These are phyloP conservation scores for Salvia miltiorrhiza DNA, from an alignment of 257 asterid genomes.

Conservation along the genomic window DNA sequence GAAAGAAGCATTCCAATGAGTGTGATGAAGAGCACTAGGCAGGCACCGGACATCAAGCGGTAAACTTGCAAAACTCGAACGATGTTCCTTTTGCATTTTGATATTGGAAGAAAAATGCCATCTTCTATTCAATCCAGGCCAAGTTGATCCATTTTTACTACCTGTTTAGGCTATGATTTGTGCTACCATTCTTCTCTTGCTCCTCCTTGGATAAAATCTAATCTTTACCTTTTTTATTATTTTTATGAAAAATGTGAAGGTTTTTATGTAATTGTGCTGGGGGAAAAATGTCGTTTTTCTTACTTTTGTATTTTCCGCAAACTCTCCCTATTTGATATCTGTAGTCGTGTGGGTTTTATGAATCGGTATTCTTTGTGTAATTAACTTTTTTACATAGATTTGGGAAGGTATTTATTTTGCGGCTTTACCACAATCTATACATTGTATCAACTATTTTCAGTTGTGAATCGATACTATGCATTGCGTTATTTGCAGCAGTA, in stretches of 20 bases:
- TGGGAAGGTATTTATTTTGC: conserved; percentile 21
- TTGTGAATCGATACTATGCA: not conserved
- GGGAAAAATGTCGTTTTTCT: conserved; percentile 22
- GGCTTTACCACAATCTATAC: not conserved
- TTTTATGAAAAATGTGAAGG: conserved; percentile 29
- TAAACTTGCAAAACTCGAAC: conserved; percentile 31
- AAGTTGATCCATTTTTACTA: conserved; percentile 21
- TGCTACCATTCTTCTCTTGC: conserved; percentile 22
- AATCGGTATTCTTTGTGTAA: conserved; percentile 47
- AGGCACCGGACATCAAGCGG: not conserved
- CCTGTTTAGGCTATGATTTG: conserved; percentile 27
- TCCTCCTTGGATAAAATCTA: conserved; percentile 12
- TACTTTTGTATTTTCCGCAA: conserved; percentile 18
- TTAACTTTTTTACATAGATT: conserved; percentile 24
- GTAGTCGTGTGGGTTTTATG: conserved; percentile 34
- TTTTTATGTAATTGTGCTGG: conserved; percentile 24
- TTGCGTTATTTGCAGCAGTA: not conserved
- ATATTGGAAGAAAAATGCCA: conserved; percentile 19
- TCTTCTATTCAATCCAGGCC: conserved; percentile 5
- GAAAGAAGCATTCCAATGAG: conserved; percentile 46
- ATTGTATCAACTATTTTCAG: not conserved
- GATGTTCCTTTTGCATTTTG: conserved; percentile 26
- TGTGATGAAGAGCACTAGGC: not conserved
- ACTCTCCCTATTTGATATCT: conserved; percentile 25
- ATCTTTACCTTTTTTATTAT: conserved; percentile 13